Base-by-base conservation (phyloP, 2,329 filamentous ascomycete species). In the Zarea fungicola region DNA sequence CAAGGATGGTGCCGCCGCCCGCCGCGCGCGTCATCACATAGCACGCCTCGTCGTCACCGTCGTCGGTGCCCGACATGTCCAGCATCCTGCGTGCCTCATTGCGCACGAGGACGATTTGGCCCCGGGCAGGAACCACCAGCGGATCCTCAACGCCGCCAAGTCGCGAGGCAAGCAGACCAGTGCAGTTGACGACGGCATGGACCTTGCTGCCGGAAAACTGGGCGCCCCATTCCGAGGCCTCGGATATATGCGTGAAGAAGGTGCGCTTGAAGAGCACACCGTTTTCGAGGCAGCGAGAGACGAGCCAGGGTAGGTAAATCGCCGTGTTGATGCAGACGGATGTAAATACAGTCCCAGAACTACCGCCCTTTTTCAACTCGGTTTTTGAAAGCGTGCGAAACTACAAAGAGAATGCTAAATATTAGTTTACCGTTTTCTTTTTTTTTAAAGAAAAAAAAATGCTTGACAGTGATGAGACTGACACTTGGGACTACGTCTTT, bases 321-420 rank as follows among this genome's bases (percentile, higher is more conserved):
- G 87, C 81, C 0, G 88, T 88, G 69, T 97, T 96, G 64, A 96
- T 92, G 69, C 91, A 96, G 35, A 96, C 84, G 1, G 87, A 92
- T 6, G 81, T 89, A 66, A 93, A 96, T 47, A 77, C 74, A 42
- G 81, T 87, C 19, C 82, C 90, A 9, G 84, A 85, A 52, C 89
- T 83, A 45, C 84, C 78, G n/a, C 79, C 87, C 0, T 70, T 58
- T 0, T 81, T 78, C 1, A 95, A 70, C 55, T 85, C 75, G 6
- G 70, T 65, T 25, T 74, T 64, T 4, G 75, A 62, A 4, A 91
- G 66, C 49, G 81, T 69, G 53, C 80, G 77, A 66, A 83, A 91
- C 67, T 92, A 81, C 8, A 39, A 86, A 77, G 5, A 89, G 67
- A 48, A 84, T 72, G 61, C 81, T 83, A 67, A 83, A 92, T 87